A percentile compares a stretch with the other conserved stretches of the same genome.
Conservation (phyloP, 1,284 basidiomycete species). For the Xerocomus cyaneibrunnescens region DNA sequence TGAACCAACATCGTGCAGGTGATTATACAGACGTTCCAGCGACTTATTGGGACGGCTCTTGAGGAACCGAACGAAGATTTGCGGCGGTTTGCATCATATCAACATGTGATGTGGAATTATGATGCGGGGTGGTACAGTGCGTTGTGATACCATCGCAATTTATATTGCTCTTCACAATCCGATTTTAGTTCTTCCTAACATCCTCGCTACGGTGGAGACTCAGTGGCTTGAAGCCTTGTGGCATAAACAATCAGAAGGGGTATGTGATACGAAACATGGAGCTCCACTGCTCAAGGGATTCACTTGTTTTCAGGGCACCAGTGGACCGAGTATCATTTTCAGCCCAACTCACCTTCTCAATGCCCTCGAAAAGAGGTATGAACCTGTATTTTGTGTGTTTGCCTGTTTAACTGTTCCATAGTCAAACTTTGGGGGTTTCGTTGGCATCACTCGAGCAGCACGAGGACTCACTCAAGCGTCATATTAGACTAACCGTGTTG, state of each 20-base stretch:
- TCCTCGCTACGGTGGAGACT: constrained; percentile 37
- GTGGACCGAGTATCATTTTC: constrained; percentile 24
- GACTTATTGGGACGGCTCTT: constrained; percentile 40
- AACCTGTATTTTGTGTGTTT: background rate
- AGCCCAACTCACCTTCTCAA: constrained; percentile 25
- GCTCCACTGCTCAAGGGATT: background rate
- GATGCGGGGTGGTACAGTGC: constrained; percentile 41
- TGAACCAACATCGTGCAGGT: constrained; percentile 12
- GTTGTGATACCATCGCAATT: background rate
- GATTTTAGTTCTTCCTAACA: constrained; percentile 34
- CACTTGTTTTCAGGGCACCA: constrained; percentile 22
- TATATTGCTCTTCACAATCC: background rate
- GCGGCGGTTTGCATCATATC: constrained; percentile 48
- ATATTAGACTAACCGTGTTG: constrained; percentile 37
- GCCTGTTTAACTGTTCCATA: constrained; percentile 9
- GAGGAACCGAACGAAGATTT: constrained; percentile 38
- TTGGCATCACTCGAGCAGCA: constrained; percentile 38
- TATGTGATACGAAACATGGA: constrained; percentile 6
- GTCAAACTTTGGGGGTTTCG: constrained; percentile 23
- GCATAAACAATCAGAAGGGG: constrained; percentile 27
- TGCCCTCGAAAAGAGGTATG: constrained; percentile 28
- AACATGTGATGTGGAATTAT: constrained; percentile 53
- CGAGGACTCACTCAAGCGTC: constrained; percentile 36
- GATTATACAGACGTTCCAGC: constrained; percentile 14
- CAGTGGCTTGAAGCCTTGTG: constrained; percentile 56